phyloP scores from a whole-genome alignment of 257 asterid species.

The Ophiorrhiza pumila region DNA sequence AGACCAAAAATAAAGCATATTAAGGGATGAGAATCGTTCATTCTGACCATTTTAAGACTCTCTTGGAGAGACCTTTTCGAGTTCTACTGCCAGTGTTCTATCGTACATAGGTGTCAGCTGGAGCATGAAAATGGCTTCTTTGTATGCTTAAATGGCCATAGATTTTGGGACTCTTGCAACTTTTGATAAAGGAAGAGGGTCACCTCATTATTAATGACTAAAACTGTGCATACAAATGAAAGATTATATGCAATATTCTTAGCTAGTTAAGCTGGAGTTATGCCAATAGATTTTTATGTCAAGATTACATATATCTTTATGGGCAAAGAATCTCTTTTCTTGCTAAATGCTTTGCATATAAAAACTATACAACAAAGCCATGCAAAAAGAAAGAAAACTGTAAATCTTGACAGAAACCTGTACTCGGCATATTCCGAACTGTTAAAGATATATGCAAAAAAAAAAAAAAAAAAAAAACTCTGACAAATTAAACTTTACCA shows the following conservation, averaged over 20 bases:
- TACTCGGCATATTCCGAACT: not conserved
- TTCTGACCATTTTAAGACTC: not conserved
- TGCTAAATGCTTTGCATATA: not conserved
- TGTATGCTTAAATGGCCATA: not conserved
- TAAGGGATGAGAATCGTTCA: not conserved
- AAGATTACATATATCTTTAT: slow-evolving; percentile 6
- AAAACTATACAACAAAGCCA: slow-evolving; percentile 3
- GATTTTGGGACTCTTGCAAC: slow-evolving; percentile 2
- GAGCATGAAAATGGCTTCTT: slow-evolving; percentile 8
- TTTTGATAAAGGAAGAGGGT: not conserved
- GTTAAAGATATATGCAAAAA: not conserved
- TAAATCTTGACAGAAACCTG: not conserved
- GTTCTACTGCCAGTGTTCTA: slow-evolving; percentile 4
- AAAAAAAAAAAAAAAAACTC: no score
- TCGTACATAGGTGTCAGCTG: slow-evolving; percentile 24
- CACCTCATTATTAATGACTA: slow-evolving; percentile 3
- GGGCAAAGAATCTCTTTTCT: slow-evolving; percentile 25
- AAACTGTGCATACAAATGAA: not conserved
- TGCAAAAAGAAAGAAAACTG: not conserved
- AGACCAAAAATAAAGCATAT: not conserved
- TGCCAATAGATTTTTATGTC: slow-evolving; percentile 7
- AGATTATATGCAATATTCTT: slow-evolving; percentile 13
- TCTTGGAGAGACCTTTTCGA: slow-evolving; percentile 11
- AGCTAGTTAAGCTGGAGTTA: slow-evolving; percentile 5
- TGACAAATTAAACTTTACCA: not conserved